Evolutionary conservation across 2,329 filamentous ascomycete species (phyloP).

Genomic region (Coniochaeta hoffmannii): DNA sequence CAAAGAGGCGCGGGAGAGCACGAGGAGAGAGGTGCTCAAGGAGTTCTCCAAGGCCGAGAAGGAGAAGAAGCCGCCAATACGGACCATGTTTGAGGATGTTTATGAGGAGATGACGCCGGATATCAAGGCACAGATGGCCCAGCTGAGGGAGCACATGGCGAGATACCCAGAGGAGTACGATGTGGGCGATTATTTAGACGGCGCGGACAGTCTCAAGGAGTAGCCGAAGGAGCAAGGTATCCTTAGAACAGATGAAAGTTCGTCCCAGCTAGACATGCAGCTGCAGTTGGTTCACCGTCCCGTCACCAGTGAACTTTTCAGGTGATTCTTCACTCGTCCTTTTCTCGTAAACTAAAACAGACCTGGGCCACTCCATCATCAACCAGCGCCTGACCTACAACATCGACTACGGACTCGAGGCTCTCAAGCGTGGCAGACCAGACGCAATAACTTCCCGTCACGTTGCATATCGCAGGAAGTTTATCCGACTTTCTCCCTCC

Average conservation of each 20-base stretch:
- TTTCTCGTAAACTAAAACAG: neutral
- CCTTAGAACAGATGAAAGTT: no score
- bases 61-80: slow-evolving; percentile 68
- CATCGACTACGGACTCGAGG: no score
- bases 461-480: no score
- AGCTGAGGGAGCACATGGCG: slow-evolving; percentile 70
- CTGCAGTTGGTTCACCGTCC: neutral
- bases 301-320: neutral
- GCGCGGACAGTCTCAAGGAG: slow-evolving; percentile 18
- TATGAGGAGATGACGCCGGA: slow-evolving; percentile 72
- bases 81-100: slow-evolving; percentile 74
- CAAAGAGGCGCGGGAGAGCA: slow-evolving; percentile 35
- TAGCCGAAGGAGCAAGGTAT: neutral
- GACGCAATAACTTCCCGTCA: no score
- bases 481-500: no score
- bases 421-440: no score
- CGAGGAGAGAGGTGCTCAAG: slow-evolving; percentile 57
- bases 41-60: slow-evolving; percentile 80
- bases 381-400: no score
- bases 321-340: neutral
- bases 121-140: slow-evolving; percentile 58
- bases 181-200: slow-evolving; percentile 24
- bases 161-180: slow-evolving; percentile 93
- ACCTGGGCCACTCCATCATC: no score
- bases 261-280: no score